phyloP scores from a whole-genome alignment of 441 rosid species.

The Iberis amara region DNA sequence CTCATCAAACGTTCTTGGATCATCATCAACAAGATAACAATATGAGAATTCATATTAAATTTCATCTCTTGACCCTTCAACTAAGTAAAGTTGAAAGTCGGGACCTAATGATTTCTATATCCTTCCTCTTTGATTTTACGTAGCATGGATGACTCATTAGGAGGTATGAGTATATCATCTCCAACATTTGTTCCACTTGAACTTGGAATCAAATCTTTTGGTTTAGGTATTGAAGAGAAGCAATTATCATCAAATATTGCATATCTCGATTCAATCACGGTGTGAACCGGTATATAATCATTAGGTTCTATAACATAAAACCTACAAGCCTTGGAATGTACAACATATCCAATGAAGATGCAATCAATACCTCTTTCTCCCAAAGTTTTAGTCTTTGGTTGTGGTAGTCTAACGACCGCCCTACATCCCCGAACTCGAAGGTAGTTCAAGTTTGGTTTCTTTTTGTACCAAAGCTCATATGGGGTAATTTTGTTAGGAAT shows the following conservation, averaged over 20 bases:
- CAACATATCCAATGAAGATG: not conserved
- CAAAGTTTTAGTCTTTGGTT: not conserved
- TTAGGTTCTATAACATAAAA: constrained; percentile 15
- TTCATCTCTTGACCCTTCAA: constrained; percentile 15
- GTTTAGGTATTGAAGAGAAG: not conserved
- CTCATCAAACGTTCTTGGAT: not conserved
- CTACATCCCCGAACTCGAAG: constrained; percentile 12
- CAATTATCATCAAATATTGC: constrained; percentile 9
- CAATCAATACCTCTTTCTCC: not conserved
- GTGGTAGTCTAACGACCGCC: not conserved
- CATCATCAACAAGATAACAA: not conserved
- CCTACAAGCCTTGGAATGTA: constrained; percentile 11
- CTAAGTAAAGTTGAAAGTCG: not conserved
- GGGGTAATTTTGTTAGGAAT: constrained; percentile 1
- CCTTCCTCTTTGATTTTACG: constrained; percentile 1
- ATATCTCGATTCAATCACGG: constrained; percentile 7
- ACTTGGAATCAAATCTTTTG: not conserved
- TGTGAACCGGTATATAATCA: constrained; percentile 1
- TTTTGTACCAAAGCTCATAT: constrained; percentile 15
- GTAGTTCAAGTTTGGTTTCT: constrained; percentile 11
- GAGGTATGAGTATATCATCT: not conserved
- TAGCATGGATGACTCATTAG: not conserved
- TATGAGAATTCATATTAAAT: not conserved
- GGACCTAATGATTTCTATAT: not conserved
- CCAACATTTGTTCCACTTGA: not conserved